Base-by-base conservation (phyloP, 1,284 basidiomycete species). In the Leccinum pallidistipes region DNA sequence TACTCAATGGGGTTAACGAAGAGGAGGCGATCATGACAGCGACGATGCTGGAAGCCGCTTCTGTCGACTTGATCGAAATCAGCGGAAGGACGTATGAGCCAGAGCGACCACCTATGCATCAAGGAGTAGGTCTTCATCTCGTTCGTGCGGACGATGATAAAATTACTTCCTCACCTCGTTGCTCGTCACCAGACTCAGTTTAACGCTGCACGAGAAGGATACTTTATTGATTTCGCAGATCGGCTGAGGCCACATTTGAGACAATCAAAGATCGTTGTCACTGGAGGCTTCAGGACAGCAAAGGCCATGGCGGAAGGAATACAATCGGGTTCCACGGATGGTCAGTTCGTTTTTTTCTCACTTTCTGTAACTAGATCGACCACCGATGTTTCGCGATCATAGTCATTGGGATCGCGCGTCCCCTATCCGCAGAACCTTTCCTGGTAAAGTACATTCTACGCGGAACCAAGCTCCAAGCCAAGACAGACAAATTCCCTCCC, bases 61-160 rank as follows among this genome's bases (percentile, higher is more conserved):
- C 75, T 1, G 73, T 84, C 4, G 82, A 85, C 68, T 72, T 86
- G 65, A 81, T 86, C 47, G 84, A 84, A 64, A 64, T 83, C 56
- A 74, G 70, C 16, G 81, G 81, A 16, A 78, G 81, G 31, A 78
- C 75, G 0, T 83, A 81, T 62, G 80, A 82, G 61, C 66, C 69
- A 52, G 74, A 64, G 2, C 16, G 74, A 66, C 60, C 58, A 66
- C 10, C 8, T 6, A 40, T 16, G 31, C 58, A 56, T 49, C 63
- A 55, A 2, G 62, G 32, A 34, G 74, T 71, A 47, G 52, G 62
- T 47, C 11, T n/a, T 45, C 5, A n/a, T 62, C 18, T 70, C 10
- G 0, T 21, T 68, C 67, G 69, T 36, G 9, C 3, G 3, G 9
- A 40, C 16, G 47, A 24, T 29, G 27, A 51, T 27, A n/a, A 21